A percentile compares a stretch with the other conserved stretches of the same genome.
These are phyloP conservation scores for Lactifluus echinatus DNA, from an alignment of 768 basidiomycete genomes.

Conservation along the genomic window DNA sequence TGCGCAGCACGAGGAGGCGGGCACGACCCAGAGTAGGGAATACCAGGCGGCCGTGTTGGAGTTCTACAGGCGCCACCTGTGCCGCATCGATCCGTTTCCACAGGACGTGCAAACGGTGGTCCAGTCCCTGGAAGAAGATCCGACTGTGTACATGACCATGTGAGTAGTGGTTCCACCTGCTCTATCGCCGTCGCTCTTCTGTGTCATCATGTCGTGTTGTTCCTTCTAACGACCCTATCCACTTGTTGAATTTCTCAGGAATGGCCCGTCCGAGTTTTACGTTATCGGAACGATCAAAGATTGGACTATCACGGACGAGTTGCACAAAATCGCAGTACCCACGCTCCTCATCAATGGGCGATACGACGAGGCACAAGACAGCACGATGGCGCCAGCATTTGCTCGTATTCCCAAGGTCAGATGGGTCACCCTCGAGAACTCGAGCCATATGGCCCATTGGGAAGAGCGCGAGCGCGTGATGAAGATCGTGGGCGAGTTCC, in stretches of 20 bases:
- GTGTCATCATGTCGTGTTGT: background rate
- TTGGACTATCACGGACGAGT: slow-evolving; percentile 25
- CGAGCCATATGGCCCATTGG: slow-evolving; percentile 27
- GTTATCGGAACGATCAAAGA: background rate
- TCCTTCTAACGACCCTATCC: too few relatives aligned
- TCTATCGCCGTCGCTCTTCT: too few relatives aligned
- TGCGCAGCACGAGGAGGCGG: background rate
- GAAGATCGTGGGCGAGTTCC: slow-evolving; percentile 24
- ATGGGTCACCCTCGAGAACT: slow-evolving; percentile 28
- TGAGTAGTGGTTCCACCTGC: background rate
- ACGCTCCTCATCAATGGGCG: slow-evolving; percentile 31
- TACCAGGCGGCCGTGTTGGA: background rate
- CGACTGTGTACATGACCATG: background rate
- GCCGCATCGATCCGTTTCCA: slow-evolving; percentile 7
- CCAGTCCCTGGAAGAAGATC: background rate
- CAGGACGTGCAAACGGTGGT: background rate
- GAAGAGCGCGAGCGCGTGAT: slow-evolving; percentile 29
- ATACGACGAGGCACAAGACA: slow-evolving; percentile 34
- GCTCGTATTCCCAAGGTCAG: slow-evolving; percentile 25
- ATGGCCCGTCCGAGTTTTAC: background rate
- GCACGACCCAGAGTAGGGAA: background rate
- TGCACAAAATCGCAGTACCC: slow-evolving; percentile 25
- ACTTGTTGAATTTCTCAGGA: too few relatives aligned
- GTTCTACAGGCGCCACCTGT: background rate
- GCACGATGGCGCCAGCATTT: slow-evolving; percentile 29